Conservation (phyloP, 495 filamentous ascomycete genomes). For the Aspergillus diversus region DNA sequence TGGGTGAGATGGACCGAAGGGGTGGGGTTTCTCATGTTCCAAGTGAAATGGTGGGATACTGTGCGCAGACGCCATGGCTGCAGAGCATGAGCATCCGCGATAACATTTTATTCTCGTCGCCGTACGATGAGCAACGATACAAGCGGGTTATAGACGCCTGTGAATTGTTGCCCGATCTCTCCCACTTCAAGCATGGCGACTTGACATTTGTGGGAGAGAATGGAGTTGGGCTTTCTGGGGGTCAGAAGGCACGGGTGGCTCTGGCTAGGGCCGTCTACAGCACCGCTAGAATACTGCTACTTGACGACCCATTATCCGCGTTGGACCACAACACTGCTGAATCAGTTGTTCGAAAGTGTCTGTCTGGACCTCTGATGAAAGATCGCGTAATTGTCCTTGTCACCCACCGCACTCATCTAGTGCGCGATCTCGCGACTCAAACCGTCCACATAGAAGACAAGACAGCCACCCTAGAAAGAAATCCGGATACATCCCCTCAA, state of each 20-base stretch:
- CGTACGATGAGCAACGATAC: slow-evolving; percentile 66
- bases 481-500: slow-evolving; percentile 27
- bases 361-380: slow-evolving; percentile 64
- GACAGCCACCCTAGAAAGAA: slow-evolving; percentile 51
- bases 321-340: slow-evolving; percentile 78
- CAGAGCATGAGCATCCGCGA: slow-evolving; percentile 89
- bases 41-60: slow-evolving; percentile 76
- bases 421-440: slow-evolving; percentile 66
- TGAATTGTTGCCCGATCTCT: slow-evolving; percentile 65
- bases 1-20: slow-evolving; percentile 76
- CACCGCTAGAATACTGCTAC: slow-evolving; percentile 60
- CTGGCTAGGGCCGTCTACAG: slow-evolving; percentile 75
- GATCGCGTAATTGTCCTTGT: slow-evolving; percentile 70
- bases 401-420: slow-evolving; percentile 77
- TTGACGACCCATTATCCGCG: slow-evolving; percentile 74
- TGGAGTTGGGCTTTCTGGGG: slow-evolving; percentile 71
- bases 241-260: slow-evolving; percentile 69
- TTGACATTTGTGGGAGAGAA: slow-evolving; percentile 71
- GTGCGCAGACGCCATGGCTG: slow-evolving; percentile 84
- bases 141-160: slow-evolving; percentile 64
- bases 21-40: slow-evolving; percentile 61
- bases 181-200: slow-evolving; percentile 67
- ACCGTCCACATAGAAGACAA: slow-evolving; percentile 67
- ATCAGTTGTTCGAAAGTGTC: slow-evolving; percentile 67
- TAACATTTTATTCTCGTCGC: slow-evolving; percentile 78